phyloP scores from a whole-genome alignment of 2,329 filamentous ascomycete species.

The Aphanocladium album region DNA sequence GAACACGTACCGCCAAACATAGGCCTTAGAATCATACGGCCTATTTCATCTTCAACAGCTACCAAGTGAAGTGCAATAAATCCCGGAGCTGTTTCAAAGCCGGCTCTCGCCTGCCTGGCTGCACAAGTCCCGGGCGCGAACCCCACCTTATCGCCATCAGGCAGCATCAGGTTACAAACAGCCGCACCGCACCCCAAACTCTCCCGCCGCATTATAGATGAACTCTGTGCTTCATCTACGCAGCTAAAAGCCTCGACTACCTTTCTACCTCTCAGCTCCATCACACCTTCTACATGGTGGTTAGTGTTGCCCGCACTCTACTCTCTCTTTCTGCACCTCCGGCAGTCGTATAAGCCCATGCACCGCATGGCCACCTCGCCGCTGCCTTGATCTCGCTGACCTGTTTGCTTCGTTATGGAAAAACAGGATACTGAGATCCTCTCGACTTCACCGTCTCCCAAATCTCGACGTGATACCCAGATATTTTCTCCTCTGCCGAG shows the following conservation, averaged over 20 bases:
- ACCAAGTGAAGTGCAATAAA: neutral
- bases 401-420: constrained; percentile 47
- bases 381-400: constrained; percentile 17
- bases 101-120: neutral
- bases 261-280: neutral
- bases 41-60: neutral
- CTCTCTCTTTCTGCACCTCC: constrained; percentile 1
- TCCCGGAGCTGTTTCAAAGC: neutral
- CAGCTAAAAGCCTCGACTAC: neutral
- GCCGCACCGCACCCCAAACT: neutral
- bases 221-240: neutral
- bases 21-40: neutral
- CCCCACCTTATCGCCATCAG: constrained; percentile 11
- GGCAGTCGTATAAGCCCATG: constrained; percentile 1
- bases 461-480: constrained; percentile 23
- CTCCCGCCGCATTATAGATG: neutral
- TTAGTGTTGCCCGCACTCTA: constrained; percentile 14
- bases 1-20: neutral
- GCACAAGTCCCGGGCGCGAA: neutral
- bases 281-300: constrained; percentile 19
- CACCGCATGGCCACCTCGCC: neutral
- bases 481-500: constrained; percentile 20
- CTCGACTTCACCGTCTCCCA: constrained; percentile 24
- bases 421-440: constrained; percentile 30
- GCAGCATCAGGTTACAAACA: constrained; percentile 12